Evolutionary conservation across 2,329 filamentous ascomycete species (phyloP).

Genomic region (Talaromyces rugulosus): DNA sequence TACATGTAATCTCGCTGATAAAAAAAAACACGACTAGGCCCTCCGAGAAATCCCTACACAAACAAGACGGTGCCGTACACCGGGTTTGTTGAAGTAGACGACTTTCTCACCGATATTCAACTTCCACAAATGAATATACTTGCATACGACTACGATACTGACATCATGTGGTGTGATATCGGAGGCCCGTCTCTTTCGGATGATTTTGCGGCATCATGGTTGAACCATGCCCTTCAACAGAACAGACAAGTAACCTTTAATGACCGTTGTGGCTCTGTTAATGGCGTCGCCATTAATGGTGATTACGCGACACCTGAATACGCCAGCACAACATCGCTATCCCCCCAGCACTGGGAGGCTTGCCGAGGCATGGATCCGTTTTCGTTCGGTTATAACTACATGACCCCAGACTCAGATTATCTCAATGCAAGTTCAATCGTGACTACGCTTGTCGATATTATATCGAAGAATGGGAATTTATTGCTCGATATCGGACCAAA

Average conservation of each 20-base stretch:
- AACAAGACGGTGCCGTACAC: conserved; percentile 42
- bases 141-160: conserved; percentile 35
- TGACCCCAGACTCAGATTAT: conserved; percentile 47
- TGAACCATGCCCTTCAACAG: conserved; percentile 35
- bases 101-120: conserved; percentile 40
- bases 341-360: conserved; percentile 56
- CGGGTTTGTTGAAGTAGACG: conserved; percentile 38
- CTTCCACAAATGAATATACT: conserved; percentile 43
- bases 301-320: conserved; percentile 63
- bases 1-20: conserved; percentile 7
- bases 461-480: conserved; percentile 55
- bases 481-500: conserved; percentile 54
- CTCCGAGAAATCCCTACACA: conserved; percentile 40
- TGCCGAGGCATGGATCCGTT: conserved; percentile 59
- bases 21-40: neutral
- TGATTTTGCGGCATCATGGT: conserved; percentile 41
- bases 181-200: conserved; percentile 42
- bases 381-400: conserved; percentile 57
- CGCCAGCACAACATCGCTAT: conserved; percentile 45
- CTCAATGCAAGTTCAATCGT: conserved; percentile 51
- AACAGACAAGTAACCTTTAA: conserved; percentile 53
- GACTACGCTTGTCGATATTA: conserved; percentile 48
- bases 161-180: conserved; percentile 49
- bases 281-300: conserved; percentile 31
- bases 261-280: conserved; percentile 47